Evolutionary conservation across 345 rosid species (phyloP).

Genomic region (Zanthoxylum bungeanum): DNA sequence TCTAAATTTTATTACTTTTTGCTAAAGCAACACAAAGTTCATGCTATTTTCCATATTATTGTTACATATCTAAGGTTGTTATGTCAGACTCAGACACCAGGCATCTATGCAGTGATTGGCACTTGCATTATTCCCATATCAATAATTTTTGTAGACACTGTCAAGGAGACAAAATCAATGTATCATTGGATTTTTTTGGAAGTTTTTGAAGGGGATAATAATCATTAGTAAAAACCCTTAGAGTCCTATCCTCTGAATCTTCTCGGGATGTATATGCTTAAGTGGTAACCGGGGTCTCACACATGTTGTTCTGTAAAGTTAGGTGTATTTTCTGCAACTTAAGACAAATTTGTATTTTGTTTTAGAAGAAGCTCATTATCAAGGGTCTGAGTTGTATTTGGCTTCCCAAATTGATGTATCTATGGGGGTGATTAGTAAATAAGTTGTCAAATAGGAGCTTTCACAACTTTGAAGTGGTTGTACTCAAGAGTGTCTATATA

Average conservation of each 20-base stretch:
- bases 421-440: slow-evolving; percentile 1
- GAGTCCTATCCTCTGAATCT: neutral
- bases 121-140: neutral
- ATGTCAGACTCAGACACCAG: neutral
- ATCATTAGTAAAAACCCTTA: neutral
- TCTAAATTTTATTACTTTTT: neutral
- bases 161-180: neutral
- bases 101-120: neutral
- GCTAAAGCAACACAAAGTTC: neutral
- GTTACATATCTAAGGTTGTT: neutral
- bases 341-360: neutral
- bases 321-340: slow-evolving; percentile 8
- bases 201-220: neutral
- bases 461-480: neutral
- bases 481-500: neutral
- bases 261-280: slow-evolving; percentile 8
- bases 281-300: neutral
- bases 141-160: neutral
- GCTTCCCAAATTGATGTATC: neutral
- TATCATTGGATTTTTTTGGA: neutral
- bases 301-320: neutral
- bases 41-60: slow-evolving; percentile 2
- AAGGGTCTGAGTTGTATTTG: neutral
- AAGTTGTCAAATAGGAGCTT: neutral
- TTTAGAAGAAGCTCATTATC: neutral